Conservation (phyloP, 1,284 basidiomycete genomes). For the Schizophyllum commune region DNA sequence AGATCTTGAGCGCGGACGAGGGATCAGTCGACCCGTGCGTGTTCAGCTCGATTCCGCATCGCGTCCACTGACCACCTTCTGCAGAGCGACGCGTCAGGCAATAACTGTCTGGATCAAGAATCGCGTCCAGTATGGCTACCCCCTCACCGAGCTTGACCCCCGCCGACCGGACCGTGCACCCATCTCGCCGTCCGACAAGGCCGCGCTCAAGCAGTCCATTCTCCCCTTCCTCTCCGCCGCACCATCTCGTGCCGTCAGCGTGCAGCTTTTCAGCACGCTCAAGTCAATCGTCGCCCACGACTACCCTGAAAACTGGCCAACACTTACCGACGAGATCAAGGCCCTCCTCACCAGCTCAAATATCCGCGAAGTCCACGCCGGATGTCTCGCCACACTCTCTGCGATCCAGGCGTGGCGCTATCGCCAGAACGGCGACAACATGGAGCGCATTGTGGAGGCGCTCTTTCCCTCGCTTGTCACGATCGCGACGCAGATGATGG, state of each 20-base stretch:
- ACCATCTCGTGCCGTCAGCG: slow-evolving; percentile 58
- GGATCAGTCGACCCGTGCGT: slow-evolving; percentile 62
- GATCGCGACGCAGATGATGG: slow-evolving; percentile 60
- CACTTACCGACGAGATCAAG: slow-evolving; percentile 55
- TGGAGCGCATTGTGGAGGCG: slow-evolving; percentile 50
- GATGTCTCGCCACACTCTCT: slow-evolving; percentile 69
- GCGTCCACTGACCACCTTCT: slow-evolving; percentile 6
- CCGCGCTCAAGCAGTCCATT: slow-evolving; percentile 57
- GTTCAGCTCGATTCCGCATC: slow-evolving; percentile 11
- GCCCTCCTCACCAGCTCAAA: slow-evolving; percentile 53
- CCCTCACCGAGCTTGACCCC: slow-evolving; percentile 19
- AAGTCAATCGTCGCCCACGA: slow-evolving; percentile 67
- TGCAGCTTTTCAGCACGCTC: slow-evolving; percentile 66
- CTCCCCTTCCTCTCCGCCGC: slow-evolving; percentile 62
- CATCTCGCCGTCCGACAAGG: slow-evolving; percentile 60
- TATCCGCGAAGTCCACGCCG: slow-evolving; percentile 68
- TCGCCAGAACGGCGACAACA: slow-evolving; percentile 51
- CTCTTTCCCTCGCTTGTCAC: slow-evolving; percentile 69
- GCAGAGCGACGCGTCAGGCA: slow-evolving; percentile 70
- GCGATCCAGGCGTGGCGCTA: slow-evolving; percentile 64
- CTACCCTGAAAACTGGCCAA: slow-evolving; percentile 71
- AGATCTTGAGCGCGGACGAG: slow-evolving; percentile 70
- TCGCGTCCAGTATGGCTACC: slow-evolving; percentile 60
- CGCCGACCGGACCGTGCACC: slow-evolving; percentile 50
- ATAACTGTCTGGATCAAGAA: slow-evolving; percentile 84